Evolutionary conservation across 2,329 filamentous ascomycete genomes (phyloP).

Genomic region (Colletotrichum sansevieriae): DNA sequence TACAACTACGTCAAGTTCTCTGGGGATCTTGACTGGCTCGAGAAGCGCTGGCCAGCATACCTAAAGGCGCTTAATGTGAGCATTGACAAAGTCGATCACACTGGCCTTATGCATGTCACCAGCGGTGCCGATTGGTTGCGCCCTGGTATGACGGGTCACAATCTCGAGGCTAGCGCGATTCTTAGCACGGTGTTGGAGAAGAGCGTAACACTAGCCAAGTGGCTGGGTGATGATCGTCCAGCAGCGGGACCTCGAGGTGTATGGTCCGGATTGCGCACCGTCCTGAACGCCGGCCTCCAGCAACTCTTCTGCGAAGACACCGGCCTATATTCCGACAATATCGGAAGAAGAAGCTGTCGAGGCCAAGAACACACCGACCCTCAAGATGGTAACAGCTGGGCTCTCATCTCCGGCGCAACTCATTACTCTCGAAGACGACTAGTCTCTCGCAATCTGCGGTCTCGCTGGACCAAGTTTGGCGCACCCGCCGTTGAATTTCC

Average conservation of each 20-base stretch:
- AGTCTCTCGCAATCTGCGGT: constrained; percentile 53
- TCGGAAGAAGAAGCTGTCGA: constrained; percentile 49
- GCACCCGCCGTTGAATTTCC: constrained; percentile 58
- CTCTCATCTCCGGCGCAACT: constrained; percentile 49
- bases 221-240: constrained; percentile 52
- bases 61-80: constrained; percentile 51
- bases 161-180: constrained; percentile 65
- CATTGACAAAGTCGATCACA: constrained; percentile 49
- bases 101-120: constrained; percentile 62
- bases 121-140: constrained; percentile 64
- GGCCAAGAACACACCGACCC: constrained; percentile 57
- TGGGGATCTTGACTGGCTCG: constrained; percentile 58
- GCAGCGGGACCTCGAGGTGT: constrained; percentile 27
- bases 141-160: constrained; percentile 64
- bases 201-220: constrained; percentile 60
- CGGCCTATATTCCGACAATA: constrained; percentile 62
- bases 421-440: constrained; percentile 41
- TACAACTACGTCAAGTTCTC: constrained; percentile 64
- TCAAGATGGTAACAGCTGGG: constrained; percentile 65
- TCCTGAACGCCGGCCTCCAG: constrained; percentile 44
- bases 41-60: constrained; percentile 60
- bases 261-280: constrained; percentile 41
- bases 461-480: constrained; percentile 59
- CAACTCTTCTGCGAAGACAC: constrained; percentile 44
- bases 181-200: constrained; percentile 65